Conservation (phyloP, 768 basidiomycete genomes). For the Auricularia sp. region DNA sequence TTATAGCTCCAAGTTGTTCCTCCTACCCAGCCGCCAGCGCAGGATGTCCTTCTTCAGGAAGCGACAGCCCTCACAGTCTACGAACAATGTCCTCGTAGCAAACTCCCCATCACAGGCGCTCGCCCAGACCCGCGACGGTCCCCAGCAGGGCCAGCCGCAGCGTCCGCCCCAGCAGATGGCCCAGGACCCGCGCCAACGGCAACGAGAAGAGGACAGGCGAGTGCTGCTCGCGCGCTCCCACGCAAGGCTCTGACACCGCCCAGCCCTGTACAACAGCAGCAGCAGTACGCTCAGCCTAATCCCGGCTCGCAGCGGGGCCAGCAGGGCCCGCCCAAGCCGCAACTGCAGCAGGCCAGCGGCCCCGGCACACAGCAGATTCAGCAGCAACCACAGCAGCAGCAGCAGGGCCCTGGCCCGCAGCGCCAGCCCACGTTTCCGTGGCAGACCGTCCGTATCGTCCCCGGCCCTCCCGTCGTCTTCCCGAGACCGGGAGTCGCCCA, state of each 20-base stretch:
- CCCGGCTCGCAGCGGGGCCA: neutral
- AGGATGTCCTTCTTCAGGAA: conserved; percentile 90
- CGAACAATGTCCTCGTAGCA: conserved; percentile 39
- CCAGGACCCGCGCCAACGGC: neutral
- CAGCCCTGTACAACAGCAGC: conserved; percentile 26
- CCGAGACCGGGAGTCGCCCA: conserved; percentile 53
- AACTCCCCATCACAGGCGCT: conserved; percentile 62
- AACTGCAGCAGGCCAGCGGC: conserved; percentile 22
- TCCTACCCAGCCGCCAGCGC: conserved; percentile 47
- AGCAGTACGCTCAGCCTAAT: conserved; percentile 17
- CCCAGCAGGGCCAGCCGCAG: conserved; percentile 20
- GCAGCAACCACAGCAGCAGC: conserved; percentile 3
- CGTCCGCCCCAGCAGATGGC: conserved; percentile 17
- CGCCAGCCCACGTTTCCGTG: conserved; percentile 69
- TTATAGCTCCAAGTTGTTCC: conserved; percentile 47
- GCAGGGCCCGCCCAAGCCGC: conserved; percentile 9
- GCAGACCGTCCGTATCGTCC: conserved; percentile 62
- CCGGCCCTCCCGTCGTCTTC: conserved; percentile 57
- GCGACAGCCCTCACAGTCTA: conserved; percentile 13
- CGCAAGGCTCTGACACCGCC: conserved; percentile 7
- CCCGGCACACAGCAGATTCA: conserved; percentile 15
- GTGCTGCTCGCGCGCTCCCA: neutral
- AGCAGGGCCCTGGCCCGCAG: conserved; percentile 13
- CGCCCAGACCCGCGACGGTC: conserved; percentile 34
- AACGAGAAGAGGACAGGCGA: neutral